Base-by-base conservation (phyloP, 2,329 filamentous ascomycete genomes). In the Sclerotinia minor region DNA sequence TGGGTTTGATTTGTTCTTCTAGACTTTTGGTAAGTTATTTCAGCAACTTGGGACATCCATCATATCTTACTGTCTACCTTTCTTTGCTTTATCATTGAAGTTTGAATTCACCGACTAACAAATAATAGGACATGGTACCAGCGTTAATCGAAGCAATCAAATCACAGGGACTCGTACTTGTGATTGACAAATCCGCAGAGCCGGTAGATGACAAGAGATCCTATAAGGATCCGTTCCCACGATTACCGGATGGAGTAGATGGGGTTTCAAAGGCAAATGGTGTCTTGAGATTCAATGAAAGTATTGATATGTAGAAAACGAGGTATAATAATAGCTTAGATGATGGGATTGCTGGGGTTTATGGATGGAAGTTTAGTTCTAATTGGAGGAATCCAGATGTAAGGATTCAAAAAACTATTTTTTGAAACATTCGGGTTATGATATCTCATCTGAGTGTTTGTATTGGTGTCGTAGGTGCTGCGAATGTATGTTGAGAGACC, bases 91-190 rank as follows among this genome's bases (percentile, higher is more conserved):
- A 49, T 13, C 41, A 35, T 17, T 45, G 24, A n/a, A 24, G 15
- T 38, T n/a, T 17, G 19, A 2, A 38, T 35, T 13, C 21, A 49
- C 15, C 41, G 47, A 60, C 71, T 79, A 71, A 78, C 60, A 17
- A 73, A 49, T n/a, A 65, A 61, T 69, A 96, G 93, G 92, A 96
- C 70, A 92, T 97, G 82, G 94, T 97, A 11, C 95, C 95, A 0
- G 92, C 94, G 2, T 84, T 99, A 58, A 89, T 96, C 65, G 92
- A 96, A 73, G 92, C 94, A 2, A 94, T 99, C 80, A 98, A 98
- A 79, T 92, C 93, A 35, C 91, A 96, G 60, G 94, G 95, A 35
- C 83, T 99, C 63, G 94, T 96, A 6, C 85, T 99, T 49, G 94
- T 99, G 21, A 90, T 92, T 64, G 94, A 99, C 77, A 92, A 91